A percentile compares a stretch with the other conserved stretches of the same genome.
phyloP scores from a whole-genome alignment of 441 rosid genomes.

The Aleurites moluccanus region DNA sequence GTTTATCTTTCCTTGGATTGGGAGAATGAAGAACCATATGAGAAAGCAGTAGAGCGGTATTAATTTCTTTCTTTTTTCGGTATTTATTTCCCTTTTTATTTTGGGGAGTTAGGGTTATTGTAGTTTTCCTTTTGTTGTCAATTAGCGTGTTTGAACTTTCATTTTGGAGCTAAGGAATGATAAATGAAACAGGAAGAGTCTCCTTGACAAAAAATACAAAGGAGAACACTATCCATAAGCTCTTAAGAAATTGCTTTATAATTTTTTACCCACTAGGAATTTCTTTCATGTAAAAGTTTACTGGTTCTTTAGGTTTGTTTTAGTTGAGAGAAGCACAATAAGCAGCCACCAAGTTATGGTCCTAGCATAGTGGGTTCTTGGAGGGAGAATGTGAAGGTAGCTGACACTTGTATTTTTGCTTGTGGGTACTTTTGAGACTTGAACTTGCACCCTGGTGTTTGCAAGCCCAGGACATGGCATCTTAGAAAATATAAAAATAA shows the following conservation, averaged over 20 bases:
- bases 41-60: conserved; percentile 90
- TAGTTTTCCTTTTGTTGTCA: neutral
- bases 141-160: neutral
- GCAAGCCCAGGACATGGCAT: neutral
- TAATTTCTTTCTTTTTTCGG: conserved; percentile 20
- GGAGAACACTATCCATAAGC: neutral
- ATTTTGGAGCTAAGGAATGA: conserved; percentile 1
- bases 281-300: neutral
- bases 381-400: neutral
- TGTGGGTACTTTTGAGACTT: neutral
- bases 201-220: conserved; percentile 10
- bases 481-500: neutral
- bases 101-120: neutral
- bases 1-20: conserved; percentile 92
- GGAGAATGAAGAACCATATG: conserved; percentile 92
- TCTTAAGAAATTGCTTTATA: neutral
- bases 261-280: neutral
- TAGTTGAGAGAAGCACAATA: neutral
- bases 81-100: neutral
- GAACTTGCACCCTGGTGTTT: neutral
- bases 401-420: neutral
- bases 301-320: neutral
- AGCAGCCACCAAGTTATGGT: conserved; percentile 2
- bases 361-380: neutral
- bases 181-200: neutral